A percentile compares a stretch with the other conserved stretches of the same genome.
Conservation (phyloP, 1,139 yeast species). For the Kurtzmaniella quercitrusa region DNA sequence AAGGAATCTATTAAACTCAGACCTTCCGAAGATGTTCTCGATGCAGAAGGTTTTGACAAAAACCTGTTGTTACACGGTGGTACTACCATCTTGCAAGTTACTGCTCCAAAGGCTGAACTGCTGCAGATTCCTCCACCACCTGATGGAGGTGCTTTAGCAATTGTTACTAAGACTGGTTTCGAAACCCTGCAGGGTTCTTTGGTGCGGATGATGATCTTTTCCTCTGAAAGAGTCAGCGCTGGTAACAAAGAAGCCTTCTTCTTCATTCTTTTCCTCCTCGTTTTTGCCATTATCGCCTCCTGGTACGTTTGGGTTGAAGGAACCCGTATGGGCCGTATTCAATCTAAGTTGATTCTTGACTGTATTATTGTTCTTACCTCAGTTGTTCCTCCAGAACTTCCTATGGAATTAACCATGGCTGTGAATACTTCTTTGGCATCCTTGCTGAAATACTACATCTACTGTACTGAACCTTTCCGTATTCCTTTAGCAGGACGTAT, state of each 20-base stretch:
- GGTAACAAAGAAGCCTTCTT: slow-evolving; percentile 93
- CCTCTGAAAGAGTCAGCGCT: slow-evolving; percentile 94
- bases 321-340: slow-evolving; percentile 90
- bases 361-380: slow-evolving; percentile 95
- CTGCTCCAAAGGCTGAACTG: slow-evolving; percentile 48
- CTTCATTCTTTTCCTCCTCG: slow-evolving; percentile 82
- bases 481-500: slow-evolving; percentile 97
- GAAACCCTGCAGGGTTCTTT: slow-evolving; percentile 97
- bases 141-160: slow-evolving; percentile 88
- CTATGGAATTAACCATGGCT: slow-evolving; percentile 99
- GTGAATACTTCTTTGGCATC: slow-evolving; percentile 90
- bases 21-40: slow-evolving; percentile 64
- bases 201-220: slow-evolving; percentile 96
- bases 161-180: slow-evolving; percentile 91
- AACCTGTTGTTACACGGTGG: slow-evolving; percentile 93
- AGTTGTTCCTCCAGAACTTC: slow-evolving; percentile 98
- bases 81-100: slow-evolving; percentile 91
- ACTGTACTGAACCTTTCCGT: slow-evolving; percentile 98
- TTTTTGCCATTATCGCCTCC: slow-evolving; percentile 92
- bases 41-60: slow-evolving; percentile 81
- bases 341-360: slow-evolving; percentile 88
- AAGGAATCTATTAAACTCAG: slow-evolving; percentile 88
- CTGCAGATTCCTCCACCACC: slow-evolving; percentile 58
- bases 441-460: slow-evolving; percentile 79
- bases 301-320: slow-evolving; percentile 99